Percentiles rank a stretch among this genome's conserved stretches.
Evolutionary conservation across 2,329 filamentous ascomycete genomes (phyloP).

Genomic region (Botrytis fabae): DNA sequence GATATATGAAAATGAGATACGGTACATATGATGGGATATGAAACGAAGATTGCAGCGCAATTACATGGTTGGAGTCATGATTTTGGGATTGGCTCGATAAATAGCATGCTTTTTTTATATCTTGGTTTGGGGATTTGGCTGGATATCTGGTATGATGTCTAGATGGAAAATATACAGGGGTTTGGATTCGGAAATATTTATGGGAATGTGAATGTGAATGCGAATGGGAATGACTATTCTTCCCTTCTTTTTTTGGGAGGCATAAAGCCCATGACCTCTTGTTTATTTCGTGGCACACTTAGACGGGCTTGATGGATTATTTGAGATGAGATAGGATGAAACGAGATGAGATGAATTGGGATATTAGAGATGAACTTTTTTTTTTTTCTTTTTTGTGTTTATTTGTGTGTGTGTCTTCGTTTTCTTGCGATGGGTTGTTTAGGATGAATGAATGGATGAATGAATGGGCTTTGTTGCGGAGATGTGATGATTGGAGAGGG

Average conservation of each 20-base stretch:
- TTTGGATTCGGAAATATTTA: neutral
- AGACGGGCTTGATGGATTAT: neutral
- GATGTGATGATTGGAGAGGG: neutral
- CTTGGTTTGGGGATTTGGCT: neutral
- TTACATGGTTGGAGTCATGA: neutral
- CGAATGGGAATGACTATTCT: neutral
- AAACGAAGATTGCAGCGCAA: neutral
- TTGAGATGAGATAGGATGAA: neutral
- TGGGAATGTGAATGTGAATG: neutral
- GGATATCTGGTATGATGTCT: neutral
- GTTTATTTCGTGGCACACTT: neutral
- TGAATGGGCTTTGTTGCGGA: too few relatives aligned
- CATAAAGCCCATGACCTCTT: neutral
- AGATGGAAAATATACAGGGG: slow-evolving; percentile 1
- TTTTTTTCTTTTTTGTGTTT: neutral
- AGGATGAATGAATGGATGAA: neutral
- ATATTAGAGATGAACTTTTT: neutral
- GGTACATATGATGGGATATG: slow-evolving; percentile 14
- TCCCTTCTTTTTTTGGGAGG: neutral
- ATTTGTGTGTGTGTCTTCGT: neutral
- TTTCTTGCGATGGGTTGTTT: neutral
- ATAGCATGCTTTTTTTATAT: neutral
- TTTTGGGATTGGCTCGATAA: neutral
- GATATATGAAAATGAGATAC: neutral
- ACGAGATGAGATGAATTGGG: neutral